Base-by-base conservation (phyloP, 192 early-diverging fungal species). In the Backusella mclennaniae region DNA sequence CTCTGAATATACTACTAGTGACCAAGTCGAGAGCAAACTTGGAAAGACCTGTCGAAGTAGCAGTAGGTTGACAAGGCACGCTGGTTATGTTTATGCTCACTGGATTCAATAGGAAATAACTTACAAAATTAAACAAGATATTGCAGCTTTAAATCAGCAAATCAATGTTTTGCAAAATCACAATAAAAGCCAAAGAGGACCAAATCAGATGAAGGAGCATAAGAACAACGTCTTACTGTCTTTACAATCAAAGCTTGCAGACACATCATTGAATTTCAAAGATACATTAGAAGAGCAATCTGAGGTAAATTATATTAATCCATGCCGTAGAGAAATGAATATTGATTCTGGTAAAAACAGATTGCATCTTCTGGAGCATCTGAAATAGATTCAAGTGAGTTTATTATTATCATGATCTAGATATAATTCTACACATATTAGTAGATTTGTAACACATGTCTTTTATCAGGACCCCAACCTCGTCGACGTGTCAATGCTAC, bases 111-210 rank as follows among this genome's bases (percentile, higher is more conserved):
- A 93, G 91, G 92, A 96, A 83, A 87, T 99, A 74, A 95, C 96
- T 21, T 92, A 89, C 73, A 91, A 92, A 41, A 97, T 99, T 78
- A 98, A 98, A 81, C 95, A 97, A 88, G 94, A 98, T 73, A 96
- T 99, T 79, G 94, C 93, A 29, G 90, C 93, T 29, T 86, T 99
- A 68, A 98, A 98, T 80, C 90, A 91, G 73, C 96, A 97, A 84
- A 99, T 99, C 68, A 87, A 92, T 29, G 87, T 91, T 72, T 88
- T 99, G 35, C 95, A 96, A 80, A 80, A 79, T 21, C 89, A 90
- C 70, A 80, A 67, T 2, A 88, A 93, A 59, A 85, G 85, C 33
- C 83, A 85, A 35, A 78, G 74, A 52, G 74, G 76, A 71, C 77
- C 79, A 3, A 89, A 87, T 66, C 96, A 99, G 76, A 89, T 92